phyloP scores from a whole-genome alignment of 1,139 yeast species.

The Candida albicans region DNA sequence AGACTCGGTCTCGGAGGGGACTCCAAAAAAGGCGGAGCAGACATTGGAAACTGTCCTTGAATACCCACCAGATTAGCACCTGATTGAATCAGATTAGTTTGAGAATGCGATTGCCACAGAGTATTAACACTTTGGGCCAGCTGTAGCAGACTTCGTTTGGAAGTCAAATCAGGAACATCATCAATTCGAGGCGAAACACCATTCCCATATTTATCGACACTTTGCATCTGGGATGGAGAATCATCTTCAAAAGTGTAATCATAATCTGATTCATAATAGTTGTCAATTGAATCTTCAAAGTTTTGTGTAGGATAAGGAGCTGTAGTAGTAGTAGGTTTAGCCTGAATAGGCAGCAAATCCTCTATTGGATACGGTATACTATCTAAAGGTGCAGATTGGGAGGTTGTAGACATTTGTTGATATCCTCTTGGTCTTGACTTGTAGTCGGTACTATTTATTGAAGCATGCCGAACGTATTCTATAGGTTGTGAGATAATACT shows the following conservation, averaged over 20 bases:
- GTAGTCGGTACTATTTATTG: conserved; percentile 1
- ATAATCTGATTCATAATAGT: conserved; percentile 2
- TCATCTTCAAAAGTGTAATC: conserved; percentile 4
- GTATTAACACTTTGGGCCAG: neutral
- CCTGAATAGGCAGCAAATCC: conserved; percentile 1
- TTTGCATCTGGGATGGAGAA: conserved; percentile 12
- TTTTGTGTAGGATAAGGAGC: conserved; percentile 12
- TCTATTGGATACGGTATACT: conserved; percentile 10
- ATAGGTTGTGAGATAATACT: neutral
- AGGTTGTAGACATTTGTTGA: conserved; percentile 15
- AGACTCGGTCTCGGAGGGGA: conserved; percentile 7
- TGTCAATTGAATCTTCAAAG: conserved; percentile 10
- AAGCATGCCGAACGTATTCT: neutral
- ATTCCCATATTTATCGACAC: conserved; percentile 8
- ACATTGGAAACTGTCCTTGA: neutral
- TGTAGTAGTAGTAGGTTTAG: neutral
- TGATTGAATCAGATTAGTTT: conserved; percentile 2
- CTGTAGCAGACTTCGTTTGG: conserved; percentile 4
- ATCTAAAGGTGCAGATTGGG: conserved; percentile 8
- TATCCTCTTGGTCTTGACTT: conserved; percentile 9
- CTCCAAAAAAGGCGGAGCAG: conserved; percentile 2
- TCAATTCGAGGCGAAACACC: conserved; percentile 10
- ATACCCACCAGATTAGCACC: neutral
- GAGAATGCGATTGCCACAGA: conserved; percentile 4
- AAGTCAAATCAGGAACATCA: conserved; percentile 12